Percentiles rank a stretch among this genome's conserved stretches.
phyloP scores from a whole-genome alignment of 2,329 filamentous ascomycete genomes.

The Cordyceps pruinosa region DNA sequence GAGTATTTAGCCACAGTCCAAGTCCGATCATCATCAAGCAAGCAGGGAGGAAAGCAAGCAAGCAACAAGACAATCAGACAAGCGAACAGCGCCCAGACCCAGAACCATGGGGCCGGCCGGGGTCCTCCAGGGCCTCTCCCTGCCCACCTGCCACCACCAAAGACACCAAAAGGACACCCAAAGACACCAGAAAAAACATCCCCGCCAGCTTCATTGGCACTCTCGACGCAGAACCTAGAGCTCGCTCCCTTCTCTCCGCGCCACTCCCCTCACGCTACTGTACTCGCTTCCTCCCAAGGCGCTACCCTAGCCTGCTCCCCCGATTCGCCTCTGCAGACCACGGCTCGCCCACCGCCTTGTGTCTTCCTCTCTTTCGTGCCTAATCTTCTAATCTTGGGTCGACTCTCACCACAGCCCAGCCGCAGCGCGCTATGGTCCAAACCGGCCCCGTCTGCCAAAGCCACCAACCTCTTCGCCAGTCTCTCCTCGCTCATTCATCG shows the following conservation, averaged over 20 bases:
- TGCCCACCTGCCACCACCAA: background rate
- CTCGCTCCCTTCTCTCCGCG: background rate
- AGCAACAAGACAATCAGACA: background rate
- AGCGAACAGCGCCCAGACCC: background rate
- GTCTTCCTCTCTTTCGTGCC: constrained; percentile 8
- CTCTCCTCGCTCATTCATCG: background rate
- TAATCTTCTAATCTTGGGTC: constrained; percentile 13
- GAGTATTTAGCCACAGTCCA: too few species aligned
- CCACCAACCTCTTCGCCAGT: constrained; percentile 6
- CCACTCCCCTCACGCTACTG: background rate
- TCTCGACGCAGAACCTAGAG: background rate
- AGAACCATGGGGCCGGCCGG: background rate
- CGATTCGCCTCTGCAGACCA: background rate
- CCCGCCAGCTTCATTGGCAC: constrained; percentile 6
- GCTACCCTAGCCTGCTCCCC: background rate
- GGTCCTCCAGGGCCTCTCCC: too few species aligned
- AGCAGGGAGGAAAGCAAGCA: background rate
- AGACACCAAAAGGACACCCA: too few species aligned
- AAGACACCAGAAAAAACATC: background rate
- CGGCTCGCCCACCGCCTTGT: constrained; percentile 11
- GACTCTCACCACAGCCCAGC: constrained; percentile 11
- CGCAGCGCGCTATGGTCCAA: constrained; percentile 9
- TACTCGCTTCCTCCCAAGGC: background rate
- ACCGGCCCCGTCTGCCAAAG: constrained; percentile 1
- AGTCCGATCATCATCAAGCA: background rate